Conservation (phyloP, 192 early-diverging fungal genomes). For the Podila horticola region DNA sequence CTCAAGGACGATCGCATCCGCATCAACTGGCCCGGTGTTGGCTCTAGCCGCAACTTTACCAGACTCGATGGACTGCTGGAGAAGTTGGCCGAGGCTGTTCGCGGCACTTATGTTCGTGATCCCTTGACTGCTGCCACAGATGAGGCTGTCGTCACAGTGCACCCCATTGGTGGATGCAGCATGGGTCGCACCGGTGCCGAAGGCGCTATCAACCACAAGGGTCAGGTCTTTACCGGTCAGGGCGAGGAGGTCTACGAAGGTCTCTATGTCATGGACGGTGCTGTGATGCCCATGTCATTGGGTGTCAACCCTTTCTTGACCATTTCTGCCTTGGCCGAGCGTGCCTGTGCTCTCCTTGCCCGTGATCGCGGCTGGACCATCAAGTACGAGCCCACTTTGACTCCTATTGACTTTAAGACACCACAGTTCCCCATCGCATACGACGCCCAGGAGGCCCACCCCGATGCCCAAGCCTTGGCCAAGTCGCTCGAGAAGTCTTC, state of each 20-base stretch:
- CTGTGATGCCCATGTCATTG: conserved; percentile 56
- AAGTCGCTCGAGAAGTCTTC: conserved; percentile 26
- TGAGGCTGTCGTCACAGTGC: conserved; percentile 55
- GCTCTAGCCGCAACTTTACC: conserved; percentile 30
- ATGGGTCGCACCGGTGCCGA: conserved; percentile 43
- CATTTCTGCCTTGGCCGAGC: conserved; percentile 56
- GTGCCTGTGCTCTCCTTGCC: conserved; percentile 43
- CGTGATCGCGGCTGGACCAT: conserved; percentile 53
- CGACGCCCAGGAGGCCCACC: conserved; percentile 14
- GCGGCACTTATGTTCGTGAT: conserved; percentile 51
- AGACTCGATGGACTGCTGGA: conserved; percentile 41
- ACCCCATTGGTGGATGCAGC: conserved; percentile 59
- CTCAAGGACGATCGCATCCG: conserved; percentile 47
- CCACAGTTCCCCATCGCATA: conserved; percentile 50
- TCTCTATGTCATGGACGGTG: conserved; percentile 59
- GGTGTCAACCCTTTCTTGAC: conserved; percentile 64
- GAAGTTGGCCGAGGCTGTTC: conserved; percentile 17
- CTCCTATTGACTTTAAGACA: conserved; percentile 43
- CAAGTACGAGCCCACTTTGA: conserved; percentile 45
- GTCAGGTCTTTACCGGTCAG: conserved; percentile 53
- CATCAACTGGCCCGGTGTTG: conserved; percentile 48
- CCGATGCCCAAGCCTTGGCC: conserved; percentile 20
- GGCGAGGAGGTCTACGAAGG: conserved; percentile 55
- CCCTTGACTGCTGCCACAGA: conserved; percentile 40
- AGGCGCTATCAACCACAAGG: conserved; percentile 62